phyloP scores from a whole-genome alignment of 768 basidiomycete species.

The Pluteus cervinus region DNA sequence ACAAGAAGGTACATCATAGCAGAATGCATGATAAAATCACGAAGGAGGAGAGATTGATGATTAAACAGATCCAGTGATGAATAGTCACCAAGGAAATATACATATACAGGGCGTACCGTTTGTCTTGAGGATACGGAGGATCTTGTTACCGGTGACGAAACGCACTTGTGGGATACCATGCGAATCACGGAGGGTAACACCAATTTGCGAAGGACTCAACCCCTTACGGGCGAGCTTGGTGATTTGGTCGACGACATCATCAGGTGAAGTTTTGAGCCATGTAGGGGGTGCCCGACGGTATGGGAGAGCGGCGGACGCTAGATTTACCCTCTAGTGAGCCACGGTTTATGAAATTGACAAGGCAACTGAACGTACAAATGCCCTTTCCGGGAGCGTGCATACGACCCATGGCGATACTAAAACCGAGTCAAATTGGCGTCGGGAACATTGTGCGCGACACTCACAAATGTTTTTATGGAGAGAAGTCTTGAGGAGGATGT shows the following conservation, averaged over 20 bases:
- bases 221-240: slow-evolving; percentile 97
- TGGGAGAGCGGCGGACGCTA: slow-evolving; percentile 92
- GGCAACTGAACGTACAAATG: slow-evolving; percentile 69
- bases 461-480: slow-evolving; percentile 18
- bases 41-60: slow-evolving; percentile 10
- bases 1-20: slow-evolving; percentile 39
- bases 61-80: slow-evolving; percentile 18
- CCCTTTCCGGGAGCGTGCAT: slow-evolving; percentile 99
- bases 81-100: background rate
- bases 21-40: slow-evolving; percentile 10
- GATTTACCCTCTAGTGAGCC: slow-evolving; percentile 2
- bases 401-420: slow-evolving; percentile 75
- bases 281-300: slow-evolving; percentile 92
- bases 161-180: slow-evolving; percentile 98
- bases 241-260: slow-evolving; percentile 95
- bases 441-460: slow-evolving; percentile 9
- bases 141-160: slow-evolving; percentile 99
- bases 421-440: slow-evolving; percentile 11
- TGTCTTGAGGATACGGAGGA: slow-evolving; percentile 94
- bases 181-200: slow-evolving; percentile 95
- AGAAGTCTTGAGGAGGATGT: slow-evolving; percentile 41
- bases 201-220: slow-evolving; percentile 95
- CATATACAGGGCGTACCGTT: slow-evolving; percentile 69
- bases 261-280: slow-evolving; percentile 95
- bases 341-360: slow-evolving; percentile 6